phyloP scores from a whole-genome alignment of 148 eudicot genomes.

The Silene conica region DNA sequence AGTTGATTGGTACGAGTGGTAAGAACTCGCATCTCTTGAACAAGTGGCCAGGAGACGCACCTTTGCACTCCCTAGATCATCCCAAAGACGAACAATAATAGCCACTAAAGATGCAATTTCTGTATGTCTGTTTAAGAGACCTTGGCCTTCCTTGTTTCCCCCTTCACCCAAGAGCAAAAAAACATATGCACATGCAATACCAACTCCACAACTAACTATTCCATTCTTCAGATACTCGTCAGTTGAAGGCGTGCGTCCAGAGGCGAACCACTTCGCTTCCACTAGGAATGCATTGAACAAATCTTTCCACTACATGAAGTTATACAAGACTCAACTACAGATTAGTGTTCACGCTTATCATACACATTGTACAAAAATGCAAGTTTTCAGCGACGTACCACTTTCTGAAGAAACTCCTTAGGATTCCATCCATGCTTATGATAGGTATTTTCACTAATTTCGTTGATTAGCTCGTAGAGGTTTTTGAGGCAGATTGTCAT shows the following conservation, averaged over 20 bases:
- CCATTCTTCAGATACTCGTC: constrained; percentile 54
- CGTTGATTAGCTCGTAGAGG: constrained; percentile 35
- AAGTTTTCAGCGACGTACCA: constrained; percentile 27
- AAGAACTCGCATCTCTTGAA: too few species aligned
- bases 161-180: constrained; percentile 51
- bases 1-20: too few species aligned
- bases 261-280: constrained; percentile 65
- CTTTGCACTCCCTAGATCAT: constrained; percentile 62
- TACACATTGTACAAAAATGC: not conserved
- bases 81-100: constrained; percentile 63
- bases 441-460: constrained; percentile 36
- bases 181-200: constrained; percentile 33
- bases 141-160: not conserved
- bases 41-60: constrained; percentile 16
- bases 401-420: constrained; percentile 22
- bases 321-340: not conserved
- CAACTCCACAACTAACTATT: constrained; percentile 43
- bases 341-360: not conserved
- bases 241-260: constrained; percentile 35
- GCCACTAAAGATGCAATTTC: constrained; percentile 36
- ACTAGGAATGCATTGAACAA: constrained; percentile 53
- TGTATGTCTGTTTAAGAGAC: constrained; percentile 20
- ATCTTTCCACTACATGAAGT: constrained; percentile 24
- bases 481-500: constrained; percentile 15
- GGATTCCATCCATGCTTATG: constrained; percentile 46